A percentile compares a stretch with the other conserved stretches of the same genome.
These are phyloP conservation scores for Adansonia gregorii DNA, from an alignment of 441 rosid genomes.

Conservation along the genomic window DNA sequence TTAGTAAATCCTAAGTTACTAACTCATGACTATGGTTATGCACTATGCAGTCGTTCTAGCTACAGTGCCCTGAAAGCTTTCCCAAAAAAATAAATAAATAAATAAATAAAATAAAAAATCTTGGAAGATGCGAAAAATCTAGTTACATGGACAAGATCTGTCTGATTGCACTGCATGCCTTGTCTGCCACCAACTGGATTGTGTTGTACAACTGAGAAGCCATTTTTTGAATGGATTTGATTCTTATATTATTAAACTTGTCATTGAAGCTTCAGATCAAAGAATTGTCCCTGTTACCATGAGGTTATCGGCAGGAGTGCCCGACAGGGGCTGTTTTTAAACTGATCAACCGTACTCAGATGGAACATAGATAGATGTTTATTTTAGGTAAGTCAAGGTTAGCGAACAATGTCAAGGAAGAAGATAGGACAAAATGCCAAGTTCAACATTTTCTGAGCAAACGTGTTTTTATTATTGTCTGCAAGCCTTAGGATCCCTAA, in stretches of 20 bases:
- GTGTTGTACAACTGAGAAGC: slow-evolving; percentile 8
- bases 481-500: neutral
- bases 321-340: neutral
- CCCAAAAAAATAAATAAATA: neutral
- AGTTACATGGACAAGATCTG: neutral
- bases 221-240: slow-evolving; percentile 25
- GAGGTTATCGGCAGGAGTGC: neutral
- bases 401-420: slow-evolving; percentile 8
- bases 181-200: slow-evolving; percentile 34
- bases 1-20: neutral
- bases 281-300: neutral
- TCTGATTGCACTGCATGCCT: slow-evolving; percentile 15
- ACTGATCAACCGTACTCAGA: neutral
- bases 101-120: neutral
- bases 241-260: slow-evolving; percentile 29
- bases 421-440: neutral
- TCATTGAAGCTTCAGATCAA: slow-evolving; percentile 25
- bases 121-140: neutral
- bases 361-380: neutral
- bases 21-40: too few relatives aligned
- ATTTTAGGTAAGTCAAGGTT: neutral
- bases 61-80: neutral
- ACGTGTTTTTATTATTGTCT: neutral
- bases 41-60: neutral
- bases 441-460: neutral